phyloP scores from a whole-genome alignment of 2,329 filamentous ascomycete species.

The Beauveria scarabaeidicola region DNA sequence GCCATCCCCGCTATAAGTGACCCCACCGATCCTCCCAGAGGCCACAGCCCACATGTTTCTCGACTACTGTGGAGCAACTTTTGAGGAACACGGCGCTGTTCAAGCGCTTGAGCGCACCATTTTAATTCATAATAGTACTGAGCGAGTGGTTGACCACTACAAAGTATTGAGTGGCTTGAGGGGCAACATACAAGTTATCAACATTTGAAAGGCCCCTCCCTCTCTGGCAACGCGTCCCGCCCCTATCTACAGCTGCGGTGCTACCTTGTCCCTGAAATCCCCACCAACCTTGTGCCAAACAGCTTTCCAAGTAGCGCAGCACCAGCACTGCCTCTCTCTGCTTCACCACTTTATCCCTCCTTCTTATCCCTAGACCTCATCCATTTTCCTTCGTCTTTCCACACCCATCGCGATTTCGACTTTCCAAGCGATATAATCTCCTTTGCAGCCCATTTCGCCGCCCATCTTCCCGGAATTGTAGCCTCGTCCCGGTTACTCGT shows the following conservation, averaged over 20 bases:
- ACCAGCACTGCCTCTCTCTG: background rate
- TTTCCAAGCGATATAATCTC: background rate
- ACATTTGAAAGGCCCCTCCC: background rate
- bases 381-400: background rate
- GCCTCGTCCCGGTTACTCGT: background rate
- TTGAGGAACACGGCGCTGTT: background rate
- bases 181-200: background rate
- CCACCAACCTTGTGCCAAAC: background rate
- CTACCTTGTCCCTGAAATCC: background rate
- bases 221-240: background rate
- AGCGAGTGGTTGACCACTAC: too few relatives aligned
- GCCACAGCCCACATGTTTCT: background rate
- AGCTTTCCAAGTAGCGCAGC: background rate
- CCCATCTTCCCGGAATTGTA: background rate
- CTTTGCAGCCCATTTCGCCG: background rate
- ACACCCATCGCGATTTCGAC: background rate
- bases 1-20: background rate
- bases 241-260: too few relatives aligned
- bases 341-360: background rate
- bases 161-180: background rate
- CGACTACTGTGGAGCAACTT: background rate
- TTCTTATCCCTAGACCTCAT: background rate
- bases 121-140: background rate
- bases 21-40: background rate
- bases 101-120: background rate